Evolutionary conservation across 805 yeast species (phyloP).

Genomic region (Yarrowia sp.): DNA sequence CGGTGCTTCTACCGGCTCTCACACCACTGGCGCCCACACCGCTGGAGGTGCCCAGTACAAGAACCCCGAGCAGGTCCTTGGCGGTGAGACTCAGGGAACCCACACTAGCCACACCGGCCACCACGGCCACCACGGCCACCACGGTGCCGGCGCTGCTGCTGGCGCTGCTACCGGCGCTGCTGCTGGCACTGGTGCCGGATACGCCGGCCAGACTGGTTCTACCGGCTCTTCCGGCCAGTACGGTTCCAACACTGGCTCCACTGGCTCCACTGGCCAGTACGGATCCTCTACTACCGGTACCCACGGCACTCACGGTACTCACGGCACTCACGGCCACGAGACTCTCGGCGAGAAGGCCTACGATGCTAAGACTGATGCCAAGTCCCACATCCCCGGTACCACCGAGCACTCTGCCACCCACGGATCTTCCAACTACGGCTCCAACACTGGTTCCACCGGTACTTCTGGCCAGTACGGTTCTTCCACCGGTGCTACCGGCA

Average conservation of each 20-base stretch:
- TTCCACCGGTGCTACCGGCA: neutral
- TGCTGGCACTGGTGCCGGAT: conserved; percentile 29
- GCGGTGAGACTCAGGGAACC: neutral
- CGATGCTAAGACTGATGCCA: conserved; percentile 23
- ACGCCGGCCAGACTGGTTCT: conserved; percentile 30
- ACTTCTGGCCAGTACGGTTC: neutral
- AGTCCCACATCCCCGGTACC: conserved; percentile 31
- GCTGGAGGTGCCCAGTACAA: conserved; percentile 20
- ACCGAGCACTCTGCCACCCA: conserved; percentile 18
- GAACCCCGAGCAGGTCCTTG: conserved; percentile 23
- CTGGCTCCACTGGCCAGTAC: conserved; percentile 10
- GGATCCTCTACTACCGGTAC: neutral
- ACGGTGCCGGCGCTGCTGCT: conserved; percentile 3
- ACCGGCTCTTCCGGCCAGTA: too few relatives aligned
- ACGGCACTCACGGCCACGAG: conserved; percentile 5
- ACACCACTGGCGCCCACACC: neutral
- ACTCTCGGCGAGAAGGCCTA: conserved; percentile 23
- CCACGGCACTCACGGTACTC: conserved; percentile 12
- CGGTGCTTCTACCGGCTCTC: conserved; percentile 17
- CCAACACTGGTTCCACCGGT: conserved; percentile 8
- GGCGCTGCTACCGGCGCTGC: conserved; percentile 37
- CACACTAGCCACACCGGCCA: conserved; percentile 6
- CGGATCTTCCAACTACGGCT: neutral
- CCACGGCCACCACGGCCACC: conserved; percentile 16
- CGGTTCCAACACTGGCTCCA: neutral